These are phyloP conservation scores for Arabidopsis suecica DNA, from an alignment of 345 rosid genomes.

Conservation along the genomic window DNA sequence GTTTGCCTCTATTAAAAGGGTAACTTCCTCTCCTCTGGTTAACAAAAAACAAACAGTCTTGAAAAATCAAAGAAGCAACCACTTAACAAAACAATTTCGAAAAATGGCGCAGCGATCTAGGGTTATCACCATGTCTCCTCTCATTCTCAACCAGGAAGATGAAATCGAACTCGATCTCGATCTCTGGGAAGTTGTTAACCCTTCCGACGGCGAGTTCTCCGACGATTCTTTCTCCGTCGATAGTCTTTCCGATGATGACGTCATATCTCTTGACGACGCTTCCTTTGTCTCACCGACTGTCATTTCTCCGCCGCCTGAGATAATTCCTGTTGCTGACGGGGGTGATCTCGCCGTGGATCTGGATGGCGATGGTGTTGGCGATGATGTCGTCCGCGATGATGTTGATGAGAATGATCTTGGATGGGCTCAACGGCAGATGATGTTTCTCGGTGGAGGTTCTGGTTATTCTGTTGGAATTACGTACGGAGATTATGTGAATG, in stretches of 20 bases:
- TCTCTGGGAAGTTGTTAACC: conserved; percentile 54
- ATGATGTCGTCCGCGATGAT: not conserved
- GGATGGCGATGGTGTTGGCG: not conserved
- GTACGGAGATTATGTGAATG: conserved; percentile 8
- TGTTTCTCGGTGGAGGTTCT: conserved; percentile 10
- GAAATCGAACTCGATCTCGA: conserved; percentile 8
- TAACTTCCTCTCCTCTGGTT: conserved; percentile 29
- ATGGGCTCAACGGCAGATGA: not conserved
- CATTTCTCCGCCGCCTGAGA: conserved; percentile 20
- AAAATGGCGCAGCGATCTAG: conserved; percentile 39
- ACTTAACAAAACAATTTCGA: not conserved
- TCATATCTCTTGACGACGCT: conserved; percentile 39
- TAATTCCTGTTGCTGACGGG: not conserved
- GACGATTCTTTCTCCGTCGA: conserved; percentile 50
- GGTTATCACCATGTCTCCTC: conserved; percentile 44
- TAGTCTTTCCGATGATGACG: conserved; percentile 45
- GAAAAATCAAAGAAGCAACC: not conserved
- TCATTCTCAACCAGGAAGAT: conserved; percentile 25
- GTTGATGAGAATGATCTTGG: conserved; percentile 23
- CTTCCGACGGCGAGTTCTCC: conserved; percentile 47
- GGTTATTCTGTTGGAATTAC: not conserved
- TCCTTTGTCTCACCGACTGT: conserved; percentile 7
- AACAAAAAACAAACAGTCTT: conserved; percentile 21
- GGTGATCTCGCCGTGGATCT: conserved; percentile 28
- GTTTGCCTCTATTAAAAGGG: conserved; percentile 24